A percentile compares a stretch with the other conserved stretches of the same genome.
Conservation (phyloP, 2,329 filamentous ascomycete genomes). For the Pseudogymnoascus sp. region DNA sequence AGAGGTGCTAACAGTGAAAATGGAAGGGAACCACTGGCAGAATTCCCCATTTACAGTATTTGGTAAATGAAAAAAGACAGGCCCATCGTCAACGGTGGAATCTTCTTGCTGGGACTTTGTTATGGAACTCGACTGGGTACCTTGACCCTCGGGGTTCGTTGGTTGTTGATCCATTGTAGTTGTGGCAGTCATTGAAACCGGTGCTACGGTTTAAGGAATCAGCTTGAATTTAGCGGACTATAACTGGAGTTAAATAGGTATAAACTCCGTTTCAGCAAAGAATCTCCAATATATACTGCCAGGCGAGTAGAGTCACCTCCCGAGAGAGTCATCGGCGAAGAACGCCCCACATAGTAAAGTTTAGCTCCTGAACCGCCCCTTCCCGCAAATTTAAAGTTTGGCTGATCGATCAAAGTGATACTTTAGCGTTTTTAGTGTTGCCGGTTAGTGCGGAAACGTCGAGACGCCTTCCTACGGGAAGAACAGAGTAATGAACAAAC, state of each 20-base stretch:
- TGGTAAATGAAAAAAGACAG: conserved; percentile 29
- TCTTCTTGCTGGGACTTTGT: not conserved
- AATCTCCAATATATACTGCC: not conserved
- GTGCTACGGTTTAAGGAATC: not conserved
- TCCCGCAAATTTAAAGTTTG: not conserved
- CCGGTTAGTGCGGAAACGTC: not conserved
- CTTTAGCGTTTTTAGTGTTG: not conserved
- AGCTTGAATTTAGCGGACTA: not conserved
- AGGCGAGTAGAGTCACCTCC: not conserved
- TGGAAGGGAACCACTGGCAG: conserved; percentile 31
- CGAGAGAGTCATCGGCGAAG: conserved; percentile 1
- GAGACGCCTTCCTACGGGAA: not conserved
- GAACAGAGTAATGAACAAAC: not conserved
- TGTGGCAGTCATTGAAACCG: not conserved
- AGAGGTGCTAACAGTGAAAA: conserved; percentile 25
- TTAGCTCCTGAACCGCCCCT: not conserved
- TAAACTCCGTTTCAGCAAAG: not conserved
- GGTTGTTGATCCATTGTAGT: not conserved
- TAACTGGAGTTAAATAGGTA: not conserved
- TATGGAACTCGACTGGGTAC: not conserved
- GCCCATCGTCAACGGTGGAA: not conserved
- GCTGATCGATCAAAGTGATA: not conserved
- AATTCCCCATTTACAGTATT: conserved; percentile 28
- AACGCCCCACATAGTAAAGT: not conserved
- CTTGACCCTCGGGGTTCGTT: not conserved